Percentiles rank a stretch among this genome's conserved stretches.
Evolutionary conservation across 345 rosid genomes (phyloP).

Genomic region (Gynandropsis gynandra): DNA sequence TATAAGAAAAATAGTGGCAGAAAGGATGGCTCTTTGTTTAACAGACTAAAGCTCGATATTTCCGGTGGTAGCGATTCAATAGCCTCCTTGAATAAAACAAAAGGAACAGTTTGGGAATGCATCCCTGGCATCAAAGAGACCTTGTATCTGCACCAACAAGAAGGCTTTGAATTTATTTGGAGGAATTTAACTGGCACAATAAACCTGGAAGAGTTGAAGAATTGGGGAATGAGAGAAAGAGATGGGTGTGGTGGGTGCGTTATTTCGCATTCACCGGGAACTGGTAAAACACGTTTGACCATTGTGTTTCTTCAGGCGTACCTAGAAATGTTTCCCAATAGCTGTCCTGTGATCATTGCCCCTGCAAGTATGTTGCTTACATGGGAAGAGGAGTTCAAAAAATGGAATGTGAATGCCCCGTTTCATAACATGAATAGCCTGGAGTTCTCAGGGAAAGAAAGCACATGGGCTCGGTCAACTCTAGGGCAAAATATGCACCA

Average conservation of each 20-base stretch:
- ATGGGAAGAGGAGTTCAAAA: conserved; percentile 70
- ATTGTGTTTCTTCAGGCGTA: conserved; percentile 60
- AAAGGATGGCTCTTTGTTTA: conserved; percentile 17
- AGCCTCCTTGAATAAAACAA: conserved; percentile 9
- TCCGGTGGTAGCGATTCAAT: conserved; percentile 2
- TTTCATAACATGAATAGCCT: conserved; percentile 49
- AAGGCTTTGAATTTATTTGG: conserved; percentile 84
- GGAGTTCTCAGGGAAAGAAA: conserved; percentile 42
- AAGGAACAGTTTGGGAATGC: conserved; percentile 67
- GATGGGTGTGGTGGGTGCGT: conserved; percentile 48
- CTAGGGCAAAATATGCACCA: conserved; percentile 1
- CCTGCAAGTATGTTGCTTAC: conserved; percentile 55
- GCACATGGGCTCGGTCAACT: conserved; percentile 19
- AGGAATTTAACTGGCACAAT: conserved; percentile 63
- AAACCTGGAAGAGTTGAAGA: conserved; percentile 39
- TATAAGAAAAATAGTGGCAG: conserved; percentile 19
- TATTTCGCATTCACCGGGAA: conserved; percentile 79
- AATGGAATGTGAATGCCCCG: conserved; percentile 52
- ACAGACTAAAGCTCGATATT: conserved; percentile 20
- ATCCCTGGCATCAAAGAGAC: conserved; percentile 43
- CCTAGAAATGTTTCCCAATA: conserved; percentile 39
- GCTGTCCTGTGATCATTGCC: conserved; percentile 65
- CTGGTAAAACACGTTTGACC: conserved; percentile 80
- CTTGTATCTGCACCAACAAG: conserved; percentile 63
- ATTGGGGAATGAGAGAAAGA: conserved; percentile 11